Percentiles rank a stretch among this genome's conserved stretches.
These are phyloP conservation scores for Corinectria fuckeliana DNA, from an alignment of 2,329 filamentous ascomycete genomes.

Conservation along the genomic window DNA sequence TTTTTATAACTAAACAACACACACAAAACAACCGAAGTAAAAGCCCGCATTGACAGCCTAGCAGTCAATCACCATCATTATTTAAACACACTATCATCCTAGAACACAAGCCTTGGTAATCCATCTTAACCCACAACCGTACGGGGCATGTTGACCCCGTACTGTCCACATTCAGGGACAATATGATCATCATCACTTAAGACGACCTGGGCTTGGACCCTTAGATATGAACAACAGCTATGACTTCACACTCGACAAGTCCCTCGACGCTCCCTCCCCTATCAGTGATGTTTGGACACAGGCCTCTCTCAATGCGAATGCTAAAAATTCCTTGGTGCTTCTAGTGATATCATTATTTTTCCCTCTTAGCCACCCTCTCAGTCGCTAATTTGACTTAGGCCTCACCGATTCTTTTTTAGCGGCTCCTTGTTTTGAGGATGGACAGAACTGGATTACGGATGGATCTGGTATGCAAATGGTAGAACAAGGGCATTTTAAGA, in stretches of 20 bases:
- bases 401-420: background rate
- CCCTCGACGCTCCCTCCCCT: background rate
- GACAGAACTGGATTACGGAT: background rate
- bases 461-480: background rate
- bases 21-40: background rate
- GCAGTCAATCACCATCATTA: background rate
- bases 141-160: background rate
- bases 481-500: background rate
- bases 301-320: background rate
- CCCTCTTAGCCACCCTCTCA: background rate
- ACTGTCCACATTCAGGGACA: background rate
- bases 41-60: background rate
- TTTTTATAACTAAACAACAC: background rate
- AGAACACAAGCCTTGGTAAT: background rate
- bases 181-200: background rate
- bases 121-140: background rate
- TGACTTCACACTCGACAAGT: background rate
- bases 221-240: background rate
- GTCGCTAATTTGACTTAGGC: background rate
- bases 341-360: background rate
- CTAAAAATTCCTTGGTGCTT: too few species aligned
- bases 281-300: background rate
- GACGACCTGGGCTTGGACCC: background rate
- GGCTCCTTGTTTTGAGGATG: background rate
- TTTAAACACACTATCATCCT: background rate